These are phyloP conservation scores for Wakefieldia striispora DNA, from an alignment of 768 basidiomycete species.

Conservation along the genomic window DNA sequence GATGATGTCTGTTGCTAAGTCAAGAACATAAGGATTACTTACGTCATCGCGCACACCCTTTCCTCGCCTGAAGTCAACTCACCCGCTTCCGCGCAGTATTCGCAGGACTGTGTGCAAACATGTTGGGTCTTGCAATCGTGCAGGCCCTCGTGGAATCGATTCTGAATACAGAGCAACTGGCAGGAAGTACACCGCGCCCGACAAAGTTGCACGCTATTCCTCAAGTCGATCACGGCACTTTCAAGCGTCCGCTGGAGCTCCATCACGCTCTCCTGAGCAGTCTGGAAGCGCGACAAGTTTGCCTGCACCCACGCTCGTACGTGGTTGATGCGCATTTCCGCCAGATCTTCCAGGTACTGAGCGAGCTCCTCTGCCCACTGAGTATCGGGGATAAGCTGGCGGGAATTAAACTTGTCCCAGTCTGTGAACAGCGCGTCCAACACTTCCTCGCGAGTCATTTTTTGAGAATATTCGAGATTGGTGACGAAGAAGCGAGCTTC, in stretches of 20 bases:
- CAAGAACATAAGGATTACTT: slow-evolving; percentile 20
- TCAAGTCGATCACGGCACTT: slow-evolving; percentile 43
- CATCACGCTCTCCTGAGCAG: slow-evolving; percentile 43
- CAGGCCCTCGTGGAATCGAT: slow-evolving; percentile 41
- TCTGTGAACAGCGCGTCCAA: slow-evolving; percentile 16
- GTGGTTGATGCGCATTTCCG: slow-evolving; percentile 42
- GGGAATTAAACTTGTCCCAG: slow-evolving; percentile 33
- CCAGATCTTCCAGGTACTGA: slow-evolving; percentile 40
- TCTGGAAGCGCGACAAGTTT: slow-evolving; percentile 50
- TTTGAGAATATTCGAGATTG: slow-evolving; percentile 11
- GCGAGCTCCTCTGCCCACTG: slow-evolving; percentile 43
- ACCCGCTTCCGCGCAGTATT: slow-evolving; percentile 35
- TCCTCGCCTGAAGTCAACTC: slow-evolving; percentile 25
- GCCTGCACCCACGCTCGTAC: slow-evolving; percentile 50
- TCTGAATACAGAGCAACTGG: slow-evolving; percentile 47
- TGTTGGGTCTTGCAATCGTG: slow-evolving; percentile 56
- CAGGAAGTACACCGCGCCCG: slow-evolving; percentile 46
- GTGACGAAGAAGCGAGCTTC: slow-evolving; percentile 35
- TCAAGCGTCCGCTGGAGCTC: slow-evolving; percentile 46
- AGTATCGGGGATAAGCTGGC: slow-evolving; percentile 37
- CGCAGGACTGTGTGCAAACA: slow-evolving; percentile 42
- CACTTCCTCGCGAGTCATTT: slow-evolving; percentile 6
- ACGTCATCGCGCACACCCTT: slow-evolving; percentile 46
- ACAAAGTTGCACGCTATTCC: slow-evolving; percentile 50
- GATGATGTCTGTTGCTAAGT: not conserved